Conservation (phyloP, 176 grass and related monocot genomes). For the Urochloa ruziziensis region DNA sequence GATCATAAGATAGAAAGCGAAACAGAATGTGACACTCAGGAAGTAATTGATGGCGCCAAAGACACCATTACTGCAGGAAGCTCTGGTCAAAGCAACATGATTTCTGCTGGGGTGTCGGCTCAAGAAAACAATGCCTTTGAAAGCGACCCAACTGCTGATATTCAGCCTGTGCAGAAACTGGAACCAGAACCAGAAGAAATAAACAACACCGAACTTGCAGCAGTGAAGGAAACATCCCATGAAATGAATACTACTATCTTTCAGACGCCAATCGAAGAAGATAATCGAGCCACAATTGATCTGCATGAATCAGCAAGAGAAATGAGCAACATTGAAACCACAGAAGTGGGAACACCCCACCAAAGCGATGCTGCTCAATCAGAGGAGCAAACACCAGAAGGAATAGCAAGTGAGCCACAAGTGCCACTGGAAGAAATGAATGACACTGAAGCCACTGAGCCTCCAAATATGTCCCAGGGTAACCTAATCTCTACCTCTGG, state of each 20-base stretch:
- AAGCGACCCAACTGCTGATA: slow-evolving; percentile 25
- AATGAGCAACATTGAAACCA: slow-evolving; percentile 9
- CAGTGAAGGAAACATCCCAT: not conserved
- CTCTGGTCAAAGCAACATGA: no score
- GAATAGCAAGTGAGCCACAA: slow-evolving; percentile 15
- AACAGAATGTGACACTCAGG: slow-evolving; percentile 10
- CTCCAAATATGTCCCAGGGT: not conserved
- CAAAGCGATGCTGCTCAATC: not conserved
- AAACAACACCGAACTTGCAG: not conserved
- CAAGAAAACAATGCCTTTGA: not conserved
- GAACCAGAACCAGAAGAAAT: slow-evolving; percentile 16
- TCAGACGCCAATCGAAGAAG: slow-evolving; percentile 18
- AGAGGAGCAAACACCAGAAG: slow-evolving; percentile 29
- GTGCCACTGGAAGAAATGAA: slow-evolving; percentile 1
- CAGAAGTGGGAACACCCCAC: slow-evolving; percentile 1
- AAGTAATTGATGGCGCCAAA: no score
- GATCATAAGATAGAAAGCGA: slow-evolving; percentile 29
- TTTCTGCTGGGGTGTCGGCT: not conserved
- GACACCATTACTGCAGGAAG: no score
- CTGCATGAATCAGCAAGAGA: slow-evolving; percentile 20
- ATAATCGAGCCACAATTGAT: not conserved
- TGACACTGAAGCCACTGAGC: not conserved
- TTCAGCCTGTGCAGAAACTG: slow-evolving; percentile 9
- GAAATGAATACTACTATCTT: not conserved
- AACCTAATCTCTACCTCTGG: slow-evolving; percentile 1